A percentile compares a stretch with the other conserved stretches of the same genome.
phyloP scores from a whole-genome alignment of 306 rosid genomes.

The Cicer cuneatum region DNA sequence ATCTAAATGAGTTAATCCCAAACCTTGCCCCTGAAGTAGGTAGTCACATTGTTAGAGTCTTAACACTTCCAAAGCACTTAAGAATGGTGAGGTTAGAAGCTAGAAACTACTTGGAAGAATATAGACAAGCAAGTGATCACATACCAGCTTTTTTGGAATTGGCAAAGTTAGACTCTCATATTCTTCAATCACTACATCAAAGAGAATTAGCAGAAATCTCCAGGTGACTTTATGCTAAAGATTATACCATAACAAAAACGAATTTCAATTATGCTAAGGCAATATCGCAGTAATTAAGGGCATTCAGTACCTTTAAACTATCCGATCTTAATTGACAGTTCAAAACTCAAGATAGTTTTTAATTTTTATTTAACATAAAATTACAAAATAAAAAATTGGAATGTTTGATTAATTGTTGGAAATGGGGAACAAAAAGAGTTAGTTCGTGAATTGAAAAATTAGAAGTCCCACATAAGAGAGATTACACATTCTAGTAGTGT shows the following conservation, averaged over 20 bases:
- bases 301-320: not conserved
- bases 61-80: slow-evolving; percentile 52
- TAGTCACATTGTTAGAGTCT: not conserved
- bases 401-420: no score
- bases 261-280: no score
- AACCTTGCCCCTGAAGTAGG: slow-evolving; percentile 22
- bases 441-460: no score
- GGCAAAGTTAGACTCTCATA: slow-evolving; percentile 46
- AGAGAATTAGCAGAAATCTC: slow-evolving; percentile 51
- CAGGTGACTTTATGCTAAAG: slow-evolving; percentile 38
- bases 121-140: slow-evolving; percentile 13
- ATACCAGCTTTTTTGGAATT: slow-evolving; percentile 39
- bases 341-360: not conserved
- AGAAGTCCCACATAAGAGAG: no score
- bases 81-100: slow-evolving; percentile 55
- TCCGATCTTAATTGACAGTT: not conserved
- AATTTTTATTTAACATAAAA: no score
- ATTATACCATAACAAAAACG: not conserved
- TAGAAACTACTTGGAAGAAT: slow-evolving; percentile 47
- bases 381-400: no score
- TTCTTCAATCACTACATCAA: slow-evolving; percentile 50
- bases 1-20: slow-evolving; percentile 39
- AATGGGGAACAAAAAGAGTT: no score
- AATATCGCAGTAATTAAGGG: not conserved
- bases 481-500: no score